Evolutionary conservation across 2,329 filamentous ascomycete genomes (phyloP).

Genomic region (Pseudogymnoascus sp.): DNA sequence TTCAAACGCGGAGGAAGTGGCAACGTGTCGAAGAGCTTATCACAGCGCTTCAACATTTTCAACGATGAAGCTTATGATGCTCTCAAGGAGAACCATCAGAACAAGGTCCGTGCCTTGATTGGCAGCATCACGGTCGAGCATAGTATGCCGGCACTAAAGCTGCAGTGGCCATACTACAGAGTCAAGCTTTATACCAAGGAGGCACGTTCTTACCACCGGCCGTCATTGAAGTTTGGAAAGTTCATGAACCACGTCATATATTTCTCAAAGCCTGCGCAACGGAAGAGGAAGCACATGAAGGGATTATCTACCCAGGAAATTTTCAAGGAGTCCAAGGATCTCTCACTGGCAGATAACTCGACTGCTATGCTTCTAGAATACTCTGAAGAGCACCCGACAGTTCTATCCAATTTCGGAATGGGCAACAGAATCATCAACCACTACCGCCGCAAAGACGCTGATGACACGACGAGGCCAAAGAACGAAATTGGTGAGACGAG

Average conservation of each 20-base stretch:
- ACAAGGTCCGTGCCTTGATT: constrained; percentile 87
- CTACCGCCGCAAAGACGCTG: constrained; percentile 74
- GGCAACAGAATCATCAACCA: constrained; percentile 94
- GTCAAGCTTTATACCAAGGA: constrained; percentile 67
- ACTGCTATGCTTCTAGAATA: constrained; percentile 87
- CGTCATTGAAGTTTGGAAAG: constrained; percentile 64
- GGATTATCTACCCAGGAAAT: constrained; percentile 70
- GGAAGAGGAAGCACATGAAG: constrained; percentile 77
- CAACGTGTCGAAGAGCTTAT: constrained; percentile 63
- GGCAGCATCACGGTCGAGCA: constrained; percentile 92
- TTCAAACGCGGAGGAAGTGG: constrained; percentile 60
- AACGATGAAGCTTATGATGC: constrained; percentile 95
- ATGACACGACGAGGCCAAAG: constrained; percentile 37
- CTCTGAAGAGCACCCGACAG: constrained; percentile 84
- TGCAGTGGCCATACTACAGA: constrained; percentile 95
- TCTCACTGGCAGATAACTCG: constrained; percentile 87
- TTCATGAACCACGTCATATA: constrained; percentile 59
- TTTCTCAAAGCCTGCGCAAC: constrained; percentile 62
- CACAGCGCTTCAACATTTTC: constrained; percentile 84
- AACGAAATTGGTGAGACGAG: constrained; percentile 81
- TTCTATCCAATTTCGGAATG: constrained; percentile 96
- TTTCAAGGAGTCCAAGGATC: constrained; percentile 70
- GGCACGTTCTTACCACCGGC: constrained; percentile 77
- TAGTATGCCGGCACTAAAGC: constrained; percentile 78
- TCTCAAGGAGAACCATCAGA: constrained; percentile 92